phyloP scores from a whole-genome alignment of 2,329 filamentous ascomycete species.

The Colletotrichum aenigma region DNA sequence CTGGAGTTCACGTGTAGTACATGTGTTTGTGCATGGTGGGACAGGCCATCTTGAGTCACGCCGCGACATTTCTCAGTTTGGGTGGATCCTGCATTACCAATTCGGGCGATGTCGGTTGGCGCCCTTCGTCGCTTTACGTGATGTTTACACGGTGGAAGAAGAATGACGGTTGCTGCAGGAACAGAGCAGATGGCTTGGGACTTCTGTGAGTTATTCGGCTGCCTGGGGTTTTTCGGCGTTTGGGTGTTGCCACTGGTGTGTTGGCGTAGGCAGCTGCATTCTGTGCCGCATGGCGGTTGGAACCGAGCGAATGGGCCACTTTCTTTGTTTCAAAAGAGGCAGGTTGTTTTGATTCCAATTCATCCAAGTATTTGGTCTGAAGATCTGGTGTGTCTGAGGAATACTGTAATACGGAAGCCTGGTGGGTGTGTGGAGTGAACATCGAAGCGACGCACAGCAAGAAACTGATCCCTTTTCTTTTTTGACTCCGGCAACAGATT shows the following conservation, averaged over 20 bases:
- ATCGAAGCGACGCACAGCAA: neutral
- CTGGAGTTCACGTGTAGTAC: neutral
- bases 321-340: neutral
- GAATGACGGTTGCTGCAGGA: neutral
- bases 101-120: neutral
- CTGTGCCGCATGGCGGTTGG: neutral
- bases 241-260: neutral
- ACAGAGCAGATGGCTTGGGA: neutral
- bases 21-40: neutral
- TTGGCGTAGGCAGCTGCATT: neutral
- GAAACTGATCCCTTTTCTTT: rapidly evolving
- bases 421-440: rapidly evolving
- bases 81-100: neutral
- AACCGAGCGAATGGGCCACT: neutral
- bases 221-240: neutral
- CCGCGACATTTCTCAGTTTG: neutral
- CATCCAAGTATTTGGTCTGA: neutral
- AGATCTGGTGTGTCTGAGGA: rapidly evolving
- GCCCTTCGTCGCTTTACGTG: neutral
- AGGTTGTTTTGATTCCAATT: rapidly evolving
- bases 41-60: neutral
- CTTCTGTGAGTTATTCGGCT: neutral
- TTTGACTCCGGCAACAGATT: neutral
- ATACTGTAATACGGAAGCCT: neutral
- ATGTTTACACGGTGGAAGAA: neutral